Evolutionary conservation across 345 rosid genomes (phyloP), one percentile per base, ranked within the genome.

Genomic region (Citrus inodora): DNA sequence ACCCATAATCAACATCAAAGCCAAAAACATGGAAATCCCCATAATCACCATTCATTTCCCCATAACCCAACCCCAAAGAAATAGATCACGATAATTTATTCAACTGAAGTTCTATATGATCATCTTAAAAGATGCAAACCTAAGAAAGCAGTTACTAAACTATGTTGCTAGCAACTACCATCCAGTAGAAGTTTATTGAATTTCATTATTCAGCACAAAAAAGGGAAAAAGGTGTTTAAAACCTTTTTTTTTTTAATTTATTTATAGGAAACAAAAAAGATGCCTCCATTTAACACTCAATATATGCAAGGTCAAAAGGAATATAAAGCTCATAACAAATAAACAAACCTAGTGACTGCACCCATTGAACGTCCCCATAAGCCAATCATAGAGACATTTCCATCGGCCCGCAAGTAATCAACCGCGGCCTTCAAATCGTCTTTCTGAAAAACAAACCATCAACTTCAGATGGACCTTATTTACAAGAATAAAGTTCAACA

Each of bases 361-460:
- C 98, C 98, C 98, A 95, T 93, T 79, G 98, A 93, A 64, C 95
- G 97, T 65, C 98, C 98, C 98, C 98, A 95, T 79, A 95, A 86
- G 67, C 93, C 97, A 80, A 95, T 93, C 89, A 95, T 81, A 80
- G 98, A 92, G 79, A 93, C 88, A 81, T 90, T 92, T 87, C 92
- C 98, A 87, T 95, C 97, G 70, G 89, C 89, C 75, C 98, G 90
- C 80, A 95, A 76, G 84, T 85, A 88, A 86, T 95, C 89, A 74
- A 95, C 98, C 71, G 88, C 98, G 7, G 90, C 92, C 86, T 76
- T 92, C 78, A 93, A 87, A 88, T 95, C 98, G 78, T 93, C 95
- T 80, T 93, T 93, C 98, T 93, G 92, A 75, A 87, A 82, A 82
- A 78, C 56, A 55, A 8, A 28, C 62, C 65, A 80, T 75, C 30